Percentiles rank a stretch among this genome's conserved stretches.
phyloP scores from a whole-genome alignment of 1,284 basidiomycete species.

The Puccinia novopanici region DNA sequence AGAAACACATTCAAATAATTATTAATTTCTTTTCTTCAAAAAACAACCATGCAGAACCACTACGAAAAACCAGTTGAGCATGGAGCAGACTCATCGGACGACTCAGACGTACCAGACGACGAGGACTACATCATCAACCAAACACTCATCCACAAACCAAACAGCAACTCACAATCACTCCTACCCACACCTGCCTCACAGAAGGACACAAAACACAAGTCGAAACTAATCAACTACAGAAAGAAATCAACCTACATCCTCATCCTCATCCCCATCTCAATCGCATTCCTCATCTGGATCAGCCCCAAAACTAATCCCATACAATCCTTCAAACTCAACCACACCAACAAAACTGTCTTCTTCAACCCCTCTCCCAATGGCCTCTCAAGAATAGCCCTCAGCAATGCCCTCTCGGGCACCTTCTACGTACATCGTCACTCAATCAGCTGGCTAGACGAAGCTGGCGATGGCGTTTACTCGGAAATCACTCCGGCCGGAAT shows the following conservation, averaged over 20 bases:
- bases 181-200: conserved; percentile 16
- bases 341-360: background rate
- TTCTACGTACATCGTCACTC: conserved; percentile 34
- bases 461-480: conserved; percentile 87
- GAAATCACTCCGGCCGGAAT: conserved; percentile 64
- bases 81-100: background rate
- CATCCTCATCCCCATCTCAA: background rate
- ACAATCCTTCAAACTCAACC: background rate
- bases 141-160: conserved; percentile 3
- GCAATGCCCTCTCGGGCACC: conserved; percentile 24
- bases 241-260: background rate
- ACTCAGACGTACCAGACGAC: conserved; percentile 1
- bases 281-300: background rate
- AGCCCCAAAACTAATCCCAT: no score
- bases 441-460: conserved; percentile 60
- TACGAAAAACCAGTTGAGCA: background rate
- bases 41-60: background rate
- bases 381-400: background rate
- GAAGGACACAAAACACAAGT: background rate
- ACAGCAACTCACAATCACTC: background rate
- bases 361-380: background rate
- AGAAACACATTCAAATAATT: no score
- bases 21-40: no score
- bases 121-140: conserved; percentile 33
- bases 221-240: background rate